Evolutionary conservation across 768 basidiomycete species (phyloP).

Genomic region (Cubamyces sp.): DNA sequence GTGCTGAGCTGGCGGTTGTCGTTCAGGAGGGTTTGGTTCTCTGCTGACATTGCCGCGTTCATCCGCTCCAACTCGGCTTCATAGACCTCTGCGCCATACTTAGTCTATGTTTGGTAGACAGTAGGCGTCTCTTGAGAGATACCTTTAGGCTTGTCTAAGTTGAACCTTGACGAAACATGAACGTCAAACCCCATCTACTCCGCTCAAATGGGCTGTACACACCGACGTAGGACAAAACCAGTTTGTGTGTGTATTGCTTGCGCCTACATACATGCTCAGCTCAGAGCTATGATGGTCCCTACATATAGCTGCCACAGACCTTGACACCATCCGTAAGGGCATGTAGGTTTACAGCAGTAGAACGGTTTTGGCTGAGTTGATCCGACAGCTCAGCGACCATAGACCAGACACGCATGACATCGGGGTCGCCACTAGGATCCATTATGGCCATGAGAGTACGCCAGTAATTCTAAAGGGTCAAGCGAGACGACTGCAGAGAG

Average conservation of each 20-base stretch:
- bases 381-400: constrained; percentile 81
- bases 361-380: constrained; percentile 80
- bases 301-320: constrained; percentile 46
- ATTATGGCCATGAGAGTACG: constrained; percentile 53
- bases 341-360: constrained; percentile 72
- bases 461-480: neutral
- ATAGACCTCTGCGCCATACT: constrained; percentile 70
- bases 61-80: constrained; percentile 88
- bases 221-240: constrained; percentile 89
- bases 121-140: constrained; percentile 14
- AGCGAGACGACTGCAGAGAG: too few relatives aligned
- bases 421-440: constrained; percentile 55
- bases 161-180: constrained; percentile 58
- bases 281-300: neutral
- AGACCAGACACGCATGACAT: constrained; percentile 63
- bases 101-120: constrained; percentile 5
- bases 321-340: constrained; percentile 77
- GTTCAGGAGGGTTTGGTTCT: constrained; percentile 84
- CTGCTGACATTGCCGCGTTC: constrained; percentile 74
- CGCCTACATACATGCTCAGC: constrained; percentile 47
- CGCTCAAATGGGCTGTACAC: constrained; percentile 31
- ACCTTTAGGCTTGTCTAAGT: constrained; percentile 89
- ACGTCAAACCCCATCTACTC: neutral
- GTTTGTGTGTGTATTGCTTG: constrained; percentile 90
- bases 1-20: constrained; percentile 95